Percentiles rank a stretch among this genome's conserved stretches.
These are phyloP conservation scores for Penicillium sp. DNA, from an alignment of 2,329 filamentous ascomycete genomes.

Conservation along the genomic window DNA sequence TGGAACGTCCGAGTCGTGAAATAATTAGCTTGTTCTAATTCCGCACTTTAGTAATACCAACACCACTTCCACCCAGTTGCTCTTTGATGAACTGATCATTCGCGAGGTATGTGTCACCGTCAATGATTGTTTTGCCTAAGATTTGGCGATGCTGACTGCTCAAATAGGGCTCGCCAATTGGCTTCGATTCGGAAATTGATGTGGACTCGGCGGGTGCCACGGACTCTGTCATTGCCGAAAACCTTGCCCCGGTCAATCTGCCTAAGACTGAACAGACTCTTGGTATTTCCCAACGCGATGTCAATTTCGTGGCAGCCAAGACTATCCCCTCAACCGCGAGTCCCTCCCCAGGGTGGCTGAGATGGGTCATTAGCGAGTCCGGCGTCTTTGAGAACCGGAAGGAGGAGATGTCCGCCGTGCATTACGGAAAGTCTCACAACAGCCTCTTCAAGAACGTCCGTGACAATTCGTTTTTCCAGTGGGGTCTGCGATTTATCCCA, in stretches of 20 bases:
- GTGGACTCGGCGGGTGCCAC: not conserved
- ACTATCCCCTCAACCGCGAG: not conserved
- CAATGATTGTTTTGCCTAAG: too few species aligned
- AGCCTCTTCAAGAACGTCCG: not conserved
- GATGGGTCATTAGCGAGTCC: slow-evolving; percentile 14
- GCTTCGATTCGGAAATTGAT: not conserved
- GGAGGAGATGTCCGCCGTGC: not conserved
- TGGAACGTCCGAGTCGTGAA: not conserved
- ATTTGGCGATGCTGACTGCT: not conserved
- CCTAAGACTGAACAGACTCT: too few species aligned
- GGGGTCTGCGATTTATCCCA: slow-evolving; percentile 21
- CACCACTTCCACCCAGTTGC: not conserved
- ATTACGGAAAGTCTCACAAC: not conserved
- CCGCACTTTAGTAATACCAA: not conserved
- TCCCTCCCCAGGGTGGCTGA: not conserved
- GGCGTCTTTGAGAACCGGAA: slow-evolving; percentile 8
- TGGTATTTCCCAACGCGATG: not conserved
- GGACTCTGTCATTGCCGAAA: not conserved
- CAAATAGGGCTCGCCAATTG: slow-evolving; percentile 7
- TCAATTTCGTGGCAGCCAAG: not conserved
- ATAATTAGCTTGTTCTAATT: not conserved
- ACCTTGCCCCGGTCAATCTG: not conserved
- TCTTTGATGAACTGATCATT: slow-evolving; percentile 1
- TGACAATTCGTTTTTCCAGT: slow-evolving; percentile 15
- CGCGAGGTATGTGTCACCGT: slow-evolving; percentile 1